Evolutionary conservation across 768 basidiomycete genomes (phyloP).

Genomic region (Leccinum boreale): DNA sequence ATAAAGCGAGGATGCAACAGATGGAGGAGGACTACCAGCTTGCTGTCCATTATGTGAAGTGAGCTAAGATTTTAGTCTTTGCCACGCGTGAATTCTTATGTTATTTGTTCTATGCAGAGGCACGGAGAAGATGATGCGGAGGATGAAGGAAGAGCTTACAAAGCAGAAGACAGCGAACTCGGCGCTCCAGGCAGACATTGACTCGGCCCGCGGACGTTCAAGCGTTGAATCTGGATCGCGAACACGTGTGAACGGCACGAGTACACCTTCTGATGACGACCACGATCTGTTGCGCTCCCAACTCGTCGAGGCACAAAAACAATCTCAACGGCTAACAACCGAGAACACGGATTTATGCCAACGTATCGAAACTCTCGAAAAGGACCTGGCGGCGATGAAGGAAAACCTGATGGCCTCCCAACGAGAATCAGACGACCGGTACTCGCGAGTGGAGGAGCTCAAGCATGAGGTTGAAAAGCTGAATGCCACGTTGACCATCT

Average conservation of each 20-base stretch:
- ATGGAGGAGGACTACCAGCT: slow-evolving; percentile 96
- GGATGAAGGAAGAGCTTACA: slow-evolving; percentile 92
- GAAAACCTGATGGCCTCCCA: slow-evolving; percentile 70
- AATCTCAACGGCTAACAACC: slow-evolving; percentile 61
- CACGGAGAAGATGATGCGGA: slow-evolving; percentile 96
- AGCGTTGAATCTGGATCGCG: slow-evolving; percentile 48
- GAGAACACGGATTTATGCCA: slow-evolving; percentile 77
- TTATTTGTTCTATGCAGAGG: slow-evolving; percentile 50
- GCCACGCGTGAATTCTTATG: slow-evolving; percentile 13
- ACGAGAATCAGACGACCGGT: slow-evolving; percentile 76
- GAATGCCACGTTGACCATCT: slow-evolving; percentile 66
- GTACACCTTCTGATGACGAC: slow-evolving; percentile 75
- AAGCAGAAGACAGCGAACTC: slow-evolving; percentile 85
- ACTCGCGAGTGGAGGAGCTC: slow-evolving; percentile 73
- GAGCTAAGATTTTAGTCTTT: slow-evolving; percentile 33
- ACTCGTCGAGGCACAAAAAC: slow-evolving; percentile 74
- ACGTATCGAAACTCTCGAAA: slow-evolving; percentile 71
- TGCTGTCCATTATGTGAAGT: slow-evolving; percentile 98
- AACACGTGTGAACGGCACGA: slow-evolving; percentile 67
- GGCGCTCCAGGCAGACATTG: slow-evolving; percentile 81
- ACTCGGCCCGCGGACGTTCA: slow-evolving; percentile 60
- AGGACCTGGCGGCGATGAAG: slow-evolving; percentile 67
- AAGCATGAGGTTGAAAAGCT: slow-evolving; percentile 78
- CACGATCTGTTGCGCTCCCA: slow-evolving; percentile 65
- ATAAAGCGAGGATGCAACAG: slow-evolving; percentile 78